These are phyloP conservation scores for Solanum hybrid DNA, from an alignment of 305 asterid genomes.

Conservation along the genomic window DNA sequence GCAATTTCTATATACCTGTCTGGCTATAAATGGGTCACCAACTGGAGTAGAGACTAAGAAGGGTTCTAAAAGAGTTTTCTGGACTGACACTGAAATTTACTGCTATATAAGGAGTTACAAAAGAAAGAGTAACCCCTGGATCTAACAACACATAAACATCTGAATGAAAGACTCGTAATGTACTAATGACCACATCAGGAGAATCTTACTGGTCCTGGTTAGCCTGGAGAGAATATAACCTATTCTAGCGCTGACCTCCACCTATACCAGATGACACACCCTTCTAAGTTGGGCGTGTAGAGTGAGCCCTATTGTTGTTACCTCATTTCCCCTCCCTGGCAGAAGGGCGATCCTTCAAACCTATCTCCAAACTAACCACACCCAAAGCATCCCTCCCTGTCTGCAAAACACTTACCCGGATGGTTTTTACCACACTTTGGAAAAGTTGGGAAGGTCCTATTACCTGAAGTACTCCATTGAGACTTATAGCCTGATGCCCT, in stretches of 20 bases:
- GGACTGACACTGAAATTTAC: neutral
- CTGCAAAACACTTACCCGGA: too few species aligned
- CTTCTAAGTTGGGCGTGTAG: too few species aligned
- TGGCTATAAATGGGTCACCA: neutral
- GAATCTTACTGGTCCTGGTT: neutral
- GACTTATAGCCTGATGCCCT: too few species aligned
- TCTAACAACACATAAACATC: neutral
- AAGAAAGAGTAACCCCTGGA: neutral
- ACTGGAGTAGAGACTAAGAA: neutral
- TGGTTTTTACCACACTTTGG: too few species aligned
- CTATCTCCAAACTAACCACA: neutral
- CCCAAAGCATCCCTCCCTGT: neutral
- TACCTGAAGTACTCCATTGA: too few species aligned
- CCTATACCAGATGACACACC: too few species aligned
- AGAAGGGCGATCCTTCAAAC: neutral
- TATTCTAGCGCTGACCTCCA: too few species aligned
- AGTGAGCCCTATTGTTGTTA: neutral
- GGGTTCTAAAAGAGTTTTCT: neutral
- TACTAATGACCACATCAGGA: neutral
- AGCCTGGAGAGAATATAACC: neutral
- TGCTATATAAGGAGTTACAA: neutral
- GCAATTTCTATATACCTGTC: neutral
- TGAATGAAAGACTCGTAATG: neutral
- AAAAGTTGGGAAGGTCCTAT: too few species aligned
- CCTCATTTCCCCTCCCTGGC: neutral